Percentiles rank a stretch among this genome's conserved stretches.
These are phyloP conservation scores for Gilbertella persicaria DNA, from an alignment of 371 early-diverging fungal genomes.

Conservation along the genomic window DNA sequence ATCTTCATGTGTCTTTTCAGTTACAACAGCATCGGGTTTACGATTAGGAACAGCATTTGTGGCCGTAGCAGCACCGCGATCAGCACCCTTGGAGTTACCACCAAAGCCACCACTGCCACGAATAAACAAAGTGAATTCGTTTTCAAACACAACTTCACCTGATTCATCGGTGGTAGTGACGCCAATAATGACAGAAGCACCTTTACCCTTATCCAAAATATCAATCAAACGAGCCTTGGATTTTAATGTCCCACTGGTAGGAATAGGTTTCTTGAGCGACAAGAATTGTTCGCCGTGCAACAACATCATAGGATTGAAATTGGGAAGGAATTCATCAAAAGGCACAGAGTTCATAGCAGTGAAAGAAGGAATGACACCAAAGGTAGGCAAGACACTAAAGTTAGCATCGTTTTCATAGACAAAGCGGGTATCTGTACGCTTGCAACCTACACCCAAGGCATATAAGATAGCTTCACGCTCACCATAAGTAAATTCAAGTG, in stretches of 20 bases:
- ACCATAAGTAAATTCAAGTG: constrained; percentile 65
- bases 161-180: constrained; percentile 79
- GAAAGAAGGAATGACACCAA: constrained; percentile 90
- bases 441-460: constrained; percentile 91
- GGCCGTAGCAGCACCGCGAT: constrained; percentile 82
- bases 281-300: constrained; percentile 98
- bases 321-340: constrained; percentile 77
- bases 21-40: constrained; percentile 78
- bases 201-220: constrained; percentile 96
- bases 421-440: constrained; percentile 78
- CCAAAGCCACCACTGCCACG: constrained; percentile 93
- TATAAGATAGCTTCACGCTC: constrained; percentile 94
- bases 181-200: constrained; percentile 80
- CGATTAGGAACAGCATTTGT: constrained; percentile 74
- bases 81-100: constrained; percentile 74
- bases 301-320: constrained; percentile 97
- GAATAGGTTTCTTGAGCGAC: constrained; percentile 81
- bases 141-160: constrained; percentile 79
- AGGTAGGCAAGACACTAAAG: constrained; percentile 89
- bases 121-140: constrained; percentile 92
- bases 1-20: constrained; percentile 85
- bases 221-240: constrained; percentile 83
- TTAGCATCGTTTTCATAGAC: constrained; percentile 89
- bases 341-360: constrained; percentile 64
- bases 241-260: constrained; percentile 77